These are phyloP conservation scores for Cyclotella sp. DNA, from an alignment of 108 stramenopile species.

Conservation along the genomic window DNA sequence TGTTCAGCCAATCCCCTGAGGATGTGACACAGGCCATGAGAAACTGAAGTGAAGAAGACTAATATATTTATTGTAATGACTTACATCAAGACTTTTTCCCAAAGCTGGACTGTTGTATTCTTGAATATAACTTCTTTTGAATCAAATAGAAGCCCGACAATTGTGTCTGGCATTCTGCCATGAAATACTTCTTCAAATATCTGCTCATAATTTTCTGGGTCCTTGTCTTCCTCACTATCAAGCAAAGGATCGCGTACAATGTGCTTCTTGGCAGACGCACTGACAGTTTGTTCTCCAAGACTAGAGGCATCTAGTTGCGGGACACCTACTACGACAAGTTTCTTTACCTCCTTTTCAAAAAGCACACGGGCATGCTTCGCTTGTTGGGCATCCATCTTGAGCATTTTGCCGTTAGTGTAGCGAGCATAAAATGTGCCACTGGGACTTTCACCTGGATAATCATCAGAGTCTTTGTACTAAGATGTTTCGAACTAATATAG, in stretches of 20 bases:
- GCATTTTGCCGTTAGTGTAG: slow-evolving; percentile 33
- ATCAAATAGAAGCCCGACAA: slow-evolving; percentile 39
- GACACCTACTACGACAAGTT: slow-evolving; percentile 32
- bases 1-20: background rate
- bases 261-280: background rate
- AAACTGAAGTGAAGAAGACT: background rate
- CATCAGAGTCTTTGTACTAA: slow-evolving; percentile 36
- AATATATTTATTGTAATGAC: background rate
- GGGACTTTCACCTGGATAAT: slow-evolving; percentile 20
- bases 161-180: slow-evolving; percentile 30
- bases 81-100: slow-evolving; percentile 17
- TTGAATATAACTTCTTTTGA: background rate
- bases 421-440: slow-evolving; percentile 29
- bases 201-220: slow-evolving; percentile 33
- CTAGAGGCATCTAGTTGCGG: slow-evolving; percentile 14
- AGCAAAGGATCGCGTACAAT: slow-evolving; percentile 27
- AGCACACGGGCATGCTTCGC: slow-evolving; percentile 24
- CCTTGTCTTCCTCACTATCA: slow-evolving; percentile 31
- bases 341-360: slow-evolving; percentile 40
- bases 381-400: slow-evolving; percentile 39
- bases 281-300: slow-evolving; percentile 20
- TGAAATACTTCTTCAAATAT: slow-evolving; percentile 43
- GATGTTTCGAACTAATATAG: background rate
- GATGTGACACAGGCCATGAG: too few relatives aligned
- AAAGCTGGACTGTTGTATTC: background rate